Evolutionary conservation across 306 rosid species (phyloP), one percentile per base, ranked within the genome.

Genomic region (Dalbergia cochinchinensis): DNA sequence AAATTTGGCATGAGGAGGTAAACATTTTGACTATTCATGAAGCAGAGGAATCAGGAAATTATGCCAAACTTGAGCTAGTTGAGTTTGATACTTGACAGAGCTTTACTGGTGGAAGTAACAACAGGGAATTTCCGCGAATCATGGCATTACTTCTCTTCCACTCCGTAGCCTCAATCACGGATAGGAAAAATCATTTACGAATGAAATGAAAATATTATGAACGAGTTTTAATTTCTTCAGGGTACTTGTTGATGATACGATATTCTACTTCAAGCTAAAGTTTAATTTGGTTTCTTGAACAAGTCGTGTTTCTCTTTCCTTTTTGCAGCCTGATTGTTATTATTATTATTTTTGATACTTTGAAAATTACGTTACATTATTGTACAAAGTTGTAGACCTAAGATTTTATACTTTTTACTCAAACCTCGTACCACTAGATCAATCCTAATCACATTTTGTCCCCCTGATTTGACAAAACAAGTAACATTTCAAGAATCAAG

Each of bases 111-210:
- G 26, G 4, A 42, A 41, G 55, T n/a, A 39, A 6, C 48, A 42
- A 42, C 8, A 12, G n/a, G 9, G 1, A 33, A 51, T 70, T n/a
- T 51, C 16, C 63, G 10, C 19, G 53, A 72, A 11, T 55, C 39
- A 41, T 9, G 42, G n/a, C 42, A 12, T 8, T 57, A 12, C 4
- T 37, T 51, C 66, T 55, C 35, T 57, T 5, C 20, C 50, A 18
- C 53, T 71, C 14, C 18, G 16, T 18, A 57, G 77, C 41, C 39
- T 57, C 20, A 54, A 71, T 70, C 64, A 33, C 39, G 16, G 10
- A 11, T 12, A 42, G 5, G 71, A 66, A 66, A 35, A 16, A 18
- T 34, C 5, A 39, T 66, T 20, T 68, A n/a, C 31, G 12, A 26
- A 26, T 26, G 31, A 26, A 7, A 10, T 65, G 41, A 15, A 26